phyloP scores from a whole-genome alignment of 202 grass and related monocot genomes.

The Sporobolus alterniflorus region DNA sequence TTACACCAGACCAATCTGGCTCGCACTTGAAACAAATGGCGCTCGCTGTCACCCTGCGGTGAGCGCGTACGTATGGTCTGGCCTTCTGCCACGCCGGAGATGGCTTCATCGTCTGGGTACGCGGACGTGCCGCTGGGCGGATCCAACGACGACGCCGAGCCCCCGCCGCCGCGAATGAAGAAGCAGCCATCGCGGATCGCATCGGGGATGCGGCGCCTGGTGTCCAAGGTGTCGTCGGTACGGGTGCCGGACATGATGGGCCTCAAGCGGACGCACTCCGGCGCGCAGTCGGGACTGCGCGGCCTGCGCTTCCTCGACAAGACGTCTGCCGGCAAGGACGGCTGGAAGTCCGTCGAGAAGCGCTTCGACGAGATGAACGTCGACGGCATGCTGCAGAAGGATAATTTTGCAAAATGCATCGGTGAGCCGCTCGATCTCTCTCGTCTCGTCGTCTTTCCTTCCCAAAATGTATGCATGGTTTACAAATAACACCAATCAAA shows the following conservation, averaged over 20 bases:
- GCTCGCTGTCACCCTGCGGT: constrained; percentile 4
- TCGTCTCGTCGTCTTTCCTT: too few relatives aligned
- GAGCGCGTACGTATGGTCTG: neutral
- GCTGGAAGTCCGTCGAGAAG: constrained; percentile 85
- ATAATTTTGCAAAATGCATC: constrained; percentile 81
- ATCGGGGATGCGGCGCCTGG: constrained; percentile 52
- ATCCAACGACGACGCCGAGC: neutral
- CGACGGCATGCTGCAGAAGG: constrained; percentile 52
- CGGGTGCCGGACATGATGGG: constrained; percentile 42
- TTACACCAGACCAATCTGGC: constrained; percentile 9
- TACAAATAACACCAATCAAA: too few relatives aligned
- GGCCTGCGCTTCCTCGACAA: constrained; percentile 90
- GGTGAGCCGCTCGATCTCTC: constrained; percentile 50
- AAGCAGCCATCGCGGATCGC: constrained; percentile 62
- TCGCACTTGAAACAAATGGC: constrained; percentile 1
- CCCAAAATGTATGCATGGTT: too few relatives aligned
- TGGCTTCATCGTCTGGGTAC: constrained; percentile 24
- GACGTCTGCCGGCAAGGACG: constrained; percentile 66
- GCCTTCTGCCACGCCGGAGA: neutral
- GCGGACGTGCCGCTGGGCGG: constrained; percentile 40
- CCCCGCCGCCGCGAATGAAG: constrained; percentile 14
- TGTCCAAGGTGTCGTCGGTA: constrained; percentile 39
- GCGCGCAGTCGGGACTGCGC: constrained; percentile 57
- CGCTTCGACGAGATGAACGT: constrained; percentile 72
- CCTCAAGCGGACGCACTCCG: constrained; percentile 54